Base-by-base conservation (phyloP, 1,284 basidiomycete species). In the Trametes versicolor region DNA sequence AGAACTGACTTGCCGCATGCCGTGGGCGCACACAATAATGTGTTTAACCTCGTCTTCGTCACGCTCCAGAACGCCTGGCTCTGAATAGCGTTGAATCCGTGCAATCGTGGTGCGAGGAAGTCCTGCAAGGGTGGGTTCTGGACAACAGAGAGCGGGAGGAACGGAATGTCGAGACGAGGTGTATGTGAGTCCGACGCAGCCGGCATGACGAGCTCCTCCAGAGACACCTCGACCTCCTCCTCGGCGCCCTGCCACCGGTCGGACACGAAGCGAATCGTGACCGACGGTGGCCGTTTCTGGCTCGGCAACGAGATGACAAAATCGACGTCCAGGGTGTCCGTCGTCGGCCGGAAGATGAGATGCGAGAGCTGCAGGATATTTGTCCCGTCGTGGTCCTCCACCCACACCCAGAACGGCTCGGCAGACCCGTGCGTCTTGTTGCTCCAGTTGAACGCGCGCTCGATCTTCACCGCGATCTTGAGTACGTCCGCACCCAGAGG, bases 371-470 rank as follows among this genome's bases (percentile, higher is more conserved):
- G 95, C n/a, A 97, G 83, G 71, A 99, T 98, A 45, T 87, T 85
- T 21, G 86, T 73, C 10, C 90, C 92, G 50, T 93, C 85, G 37
- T 92, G 85, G 73, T 97, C 95, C 79, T 99, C 96, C 7, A 98
- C 82, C 97, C 98, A 99, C 54, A 99, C 79, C 89, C 96, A 98
- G 80, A 99, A 98, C 1, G 95, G 92, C 77, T 99, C 95, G 0
- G 83, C 81, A 4, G 81, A 82, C 0, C 93, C 94, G 70, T 98
- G 96, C 4, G 91, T 73, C 75, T 88, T 92, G 34, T 82, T 74
- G 71, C 84, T 93, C 98, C 98, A 99, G n/a, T 85, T 86, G 75
- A 99, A 99, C 10, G 83, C 79, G 25, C 89, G 87, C 23, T 80
- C 80, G 43, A 96, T 82, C 0, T 80, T 82, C 47, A 97, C 84